Conservation (phyloP, 176 grass and related monocot genomes). For the Saccharum officinarum region DNA sequence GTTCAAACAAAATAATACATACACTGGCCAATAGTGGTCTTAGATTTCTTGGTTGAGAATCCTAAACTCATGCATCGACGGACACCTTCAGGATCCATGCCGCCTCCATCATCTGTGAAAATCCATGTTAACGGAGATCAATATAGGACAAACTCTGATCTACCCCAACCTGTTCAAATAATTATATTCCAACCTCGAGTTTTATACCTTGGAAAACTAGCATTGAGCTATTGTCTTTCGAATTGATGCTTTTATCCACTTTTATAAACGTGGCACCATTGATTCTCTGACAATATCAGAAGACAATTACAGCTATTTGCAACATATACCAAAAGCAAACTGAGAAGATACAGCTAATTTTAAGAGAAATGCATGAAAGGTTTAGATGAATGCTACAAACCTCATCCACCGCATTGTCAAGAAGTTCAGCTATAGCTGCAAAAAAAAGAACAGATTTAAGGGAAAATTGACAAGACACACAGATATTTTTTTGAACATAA, state of each 20-base stretch:
- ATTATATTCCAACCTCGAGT: background rate
- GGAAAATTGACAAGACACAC: constrained; percentile 9
- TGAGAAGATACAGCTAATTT: background rate
- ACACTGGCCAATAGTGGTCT: constrained; percentile 96
- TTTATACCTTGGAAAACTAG: constrained; percentile 89
- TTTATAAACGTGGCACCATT: constrained; percentile 91
- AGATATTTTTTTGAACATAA: constrained; percentile 3
- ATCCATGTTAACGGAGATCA: constrained; percentile 2
- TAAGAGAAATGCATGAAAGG: background rate
- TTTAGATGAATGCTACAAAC: constrained; percentile 41
- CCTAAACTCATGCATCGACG: constrained; percentile 93
- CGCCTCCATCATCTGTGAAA: constrained; percentile 88
- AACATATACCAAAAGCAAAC: background rate
- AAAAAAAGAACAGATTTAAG: constrained; percentile 29
- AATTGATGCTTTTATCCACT: constrained; percentile 77
- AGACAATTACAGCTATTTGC: constrained; percentile 19
- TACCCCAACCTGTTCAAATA: background rate
- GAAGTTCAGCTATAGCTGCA: constrained; percentile 93
- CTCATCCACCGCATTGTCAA: constrained; percentile 99
- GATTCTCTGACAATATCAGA: constrained; percentile 58
- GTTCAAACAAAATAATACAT: constrained; percentile 29
- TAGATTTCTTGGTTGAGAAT: constrained; percentile 95
- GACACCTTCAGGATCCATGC: constrained; percentile 93
- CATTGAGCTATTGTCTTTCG: constrained; percentile 84
- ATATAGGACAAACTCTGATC: constrained; percentile 6